Base-by-base conservation (phyloP, 2,329 filamentous ascomycete genomes). In the Dothideomycetes sp. region DNA sequence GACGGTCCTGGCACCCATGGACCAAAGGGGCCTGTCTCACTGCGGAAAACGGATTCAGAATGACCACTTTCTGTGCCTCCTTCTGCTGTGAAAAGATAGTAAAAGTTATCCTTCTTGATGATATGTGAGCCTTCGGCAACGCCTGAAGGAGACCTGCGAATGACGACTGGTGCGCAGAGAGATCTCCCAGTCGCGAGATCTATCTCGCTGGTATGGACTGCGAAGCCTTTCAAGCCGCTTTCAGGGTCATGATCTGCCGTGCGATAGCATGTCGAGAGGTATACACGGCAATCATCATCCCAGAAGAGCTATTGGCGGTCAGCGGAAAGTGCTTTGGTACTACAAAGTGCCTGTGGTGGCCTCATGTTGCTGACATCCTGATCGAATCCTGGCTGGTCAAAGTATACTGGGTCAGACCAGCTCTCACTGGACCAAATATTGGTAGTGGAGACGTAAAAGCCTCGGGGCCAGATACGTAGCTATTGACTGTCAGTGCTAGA, bases 1-100 rank as follows among this genome's bases (percentile, higher is more conserved):
- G 42, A 33, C 0, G 76, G 75, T 29, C 77, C 74, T 1, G 66
- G 54, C 48, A 78, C 72, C 56, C 79, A 83, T 0, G 77, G 77
- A 0, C 78, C 78, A 62, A 73, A 77, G 53, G 52, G 68, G 48
- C 39, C 62, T 52, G 4, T 68, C 62, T 37, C 72, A 63, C 44
- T 77, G 60, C 71, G 63, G 37, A 63, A 59, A 3, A 82, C 65
- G 19, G 76, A 81, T 49, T 70, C 72, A 3, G 74, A 70, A 48
- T 82, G 78, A 0, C 70, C 65, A 43, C 73, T 75, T 4, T 69
- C 76, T 0, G 75, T 79, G 4, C 75, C 75, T 4, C 45, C 45
- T 38, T 47, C 45, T 12, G 74, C 74, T 0, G 70, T 75, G 4
- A 77, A 56, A 5, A 78, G 63, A 48, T 78, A 77, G 47, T 77